These are phyloP conservation scores for Candida piceae DNA, from an alignment of 805 yeast species.

Conservation along the genomic window DNA sequence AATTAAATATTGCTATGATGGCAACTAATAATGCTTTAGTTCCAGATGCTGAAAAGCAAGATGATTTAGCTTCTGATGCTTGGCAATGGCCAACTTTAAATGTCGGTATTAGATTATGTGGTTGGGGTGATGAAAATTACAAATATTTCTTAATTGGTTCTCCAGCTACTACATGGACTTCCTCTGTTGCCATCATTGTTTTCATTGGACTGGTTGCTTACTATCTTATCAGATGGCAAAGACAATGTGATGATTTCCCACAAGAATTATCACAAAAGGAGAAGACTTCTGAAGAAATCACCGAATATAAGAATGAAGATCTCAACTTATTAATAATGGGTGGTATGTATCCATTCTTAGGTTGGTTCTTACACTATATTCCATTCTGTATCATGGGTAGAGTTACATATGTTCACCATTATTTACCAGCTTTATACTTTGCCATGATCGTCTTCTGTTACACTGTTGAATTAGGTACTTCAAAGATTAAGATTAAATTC, in stretches of 20 bases:
- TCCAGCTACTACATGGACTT: slow-evolving; percentile 75
- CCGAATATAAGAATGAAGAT: slow-evolving; percentile 13
- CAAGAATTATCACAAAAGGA: slow-evolving; percentile 27
- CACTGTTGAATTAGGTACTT: slow-evolving; percentile 40
- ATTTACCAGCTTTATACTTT: slow-evolving; percentile 90
- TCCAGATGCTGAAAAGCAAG: slow-evolving; percentile 73
- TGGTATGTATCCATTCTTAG: slow-evolving; percentile 80
- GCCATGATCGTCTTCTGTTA: slow-evolving; percentile 77
- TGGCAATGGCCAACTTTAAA: slow-evolving; percentile 90
- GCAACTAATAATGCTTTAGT: slow-evolving; percentile 78
- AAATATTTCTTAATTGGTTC: slow-evolving; percentile 71
- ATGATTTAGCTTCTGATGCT: slow-evolving; percentile 63
- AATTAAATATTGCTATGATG: slow-evolving; percentile 81
- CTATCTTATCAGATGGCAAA: slow-evolving; percentile 71
- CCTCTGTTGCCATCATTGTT: slow-evolving; percentile 52
- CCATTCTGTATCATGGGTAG: slow-evolving; percentile 94
- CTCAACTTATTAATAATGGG: slow-evolving; percentile 43
- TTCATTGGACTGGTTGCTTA: slow-evolving; percentile 43
- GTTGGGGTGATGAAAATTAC: slow-evolving; percentile 56
- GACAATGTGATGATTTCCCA: slow-evolving; percentile 64
- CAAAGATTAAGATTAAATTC: slow-evolving; percentile 16
- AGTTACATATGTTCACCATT: slow-evolving; percentile 95
- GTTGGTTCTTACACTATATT: slow-evolving; percentile 84
- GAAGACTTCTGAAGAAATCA: no score
- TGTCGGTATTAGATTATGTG: slow-evolving; percentile 70